Evolutionary conservation across 129 eudicot species (phyloP).

Genomic region (Erigeron canadensis): DNA sequence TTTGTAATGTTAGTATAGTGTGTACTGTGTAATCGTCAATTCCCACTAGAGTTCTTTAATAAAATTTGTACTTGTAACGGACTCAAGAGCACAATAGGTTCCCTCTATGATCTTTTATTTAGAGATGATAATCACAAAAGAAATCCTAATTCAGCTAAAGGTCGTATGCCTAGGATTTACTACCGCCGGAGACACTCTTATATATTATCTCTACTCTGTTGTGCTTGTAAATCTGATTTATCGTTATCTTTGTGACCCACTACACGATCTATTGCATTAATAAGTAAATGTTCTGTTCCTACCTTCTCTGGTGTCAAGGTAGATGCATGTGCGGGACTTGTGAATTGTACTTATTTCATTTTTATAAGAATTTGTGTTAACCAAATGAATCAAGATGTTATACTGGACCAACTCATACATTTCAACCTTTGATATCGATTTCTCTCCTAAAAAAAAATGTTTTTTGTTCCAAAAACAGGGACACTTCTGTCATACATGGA

Average conservation of each 20-base stretch:
- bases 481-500: conserved; percentile 5
- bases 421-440: neutral
- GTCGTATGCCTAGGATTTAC: neutral
- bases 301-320: neutral
- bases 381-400: neutral
- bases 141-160: neutral
- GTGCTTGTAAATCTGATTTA: neutral
- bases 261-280: neutral
- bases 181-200: neutral
- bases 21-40: too few species aligned
- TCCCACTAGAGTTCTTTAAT: too few species aligned
- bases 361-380: conserved; percentile 1
- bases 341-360: neutral
- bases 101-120: neutral
- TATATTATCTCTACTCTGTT: neutral
- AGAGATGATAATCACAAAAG: conserved; percentile 15
- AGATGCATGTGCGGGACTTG: neutral
- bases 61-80: too few species aligned
- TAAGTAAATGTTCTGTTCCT: neutral
- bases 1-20: too few species aligned
- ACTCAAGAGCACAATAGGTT: too few species aligned
- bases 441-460: neutral
- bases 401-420: neutral
- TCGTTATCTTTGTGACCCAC: neutral
- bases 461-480: neutral